Evolutionary conservation across 768 basidiomycete species (phyloP), one percentile per base, ranked within the genome.

Genomic region (Mycena vitilis): DNA sequence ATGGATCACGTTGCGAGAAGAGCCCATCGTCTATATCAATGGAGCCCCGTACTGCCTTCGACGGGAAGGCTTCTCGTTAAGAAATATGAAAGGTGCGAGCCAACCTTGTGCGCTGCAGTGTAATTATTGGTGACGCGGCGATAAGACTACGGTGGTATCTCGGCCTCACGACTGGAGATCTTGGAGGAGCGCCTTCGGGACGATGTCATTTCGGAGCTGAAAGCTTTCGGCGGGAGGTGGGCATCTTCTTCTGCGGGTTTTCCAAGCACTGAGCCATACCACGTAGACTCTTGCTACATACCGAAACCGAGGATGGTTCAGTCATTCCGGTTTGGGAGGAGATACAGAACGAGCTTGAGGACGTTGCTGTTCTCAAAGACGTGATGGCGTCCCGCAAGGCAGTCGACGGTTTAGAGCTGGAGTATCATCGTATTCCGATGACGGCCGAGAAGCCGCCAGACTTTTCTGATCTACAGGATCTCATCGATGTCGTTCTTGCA

Each of bases 321-420:
- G 93, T 99, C 9, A 87, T 96, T 7, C 96, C 98, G 0, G 84
- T 98, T 2, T 99, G 97, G 97, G 97, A 99, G 77, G 93, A 95
- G 71, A 95, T 94, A 4, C 85, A 85, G 47, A 78, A 84, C 40
- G 71, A 68, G 48, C 36, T 58, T 6, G 81, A 85, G 11, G 85
- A 94, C 71, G 91, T 99, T 16, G 87, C 89, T 37, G 93, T 95
- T 1, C 84, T 98, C 48, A 93, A 93, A 75, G 95, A 98, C 58
- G 88, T 96, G 68, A 98, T 99, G 96, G 86, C 83, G 16, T 80
- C 86, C 4, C 85, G 87, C 52, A 78, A 76, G 34, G 74, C 80
- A 23, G 75, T 78, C 0, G 79, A 83, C 23, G 86, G 85, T n/a
- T 80, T 91, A 36, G 87, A 91, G 60, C 83, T 98, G 34, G 84